phyloP scores from a whole-genome alignment of 257 asterid genomes.

The Nyctanthes arbortristis region DNA sequence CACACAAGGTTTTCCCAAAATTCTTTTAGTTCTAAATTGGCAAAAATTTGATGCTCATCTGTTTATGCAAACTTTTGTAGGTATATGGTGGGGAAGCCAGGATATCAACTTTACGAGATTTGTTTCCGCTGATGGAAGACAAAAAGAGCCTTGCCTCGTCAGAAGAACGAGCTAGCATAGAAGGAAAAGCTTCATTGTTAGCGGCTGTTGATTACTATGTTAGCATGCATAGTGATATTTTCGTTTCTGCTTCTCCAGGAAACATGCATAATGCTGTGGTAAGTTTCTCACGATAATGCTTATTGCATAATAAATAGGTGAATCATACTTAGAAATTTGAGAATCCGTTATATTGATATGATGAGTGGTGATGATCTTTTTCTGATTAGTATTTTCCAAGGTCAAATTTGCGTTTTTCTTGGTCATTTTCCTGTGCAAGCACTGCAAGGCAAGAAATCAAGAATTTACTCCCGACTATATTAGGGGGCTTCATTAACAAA shows the following conservation, averaged over 20 bases:
- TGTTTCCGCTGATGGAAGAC: constrained; percentile 93
- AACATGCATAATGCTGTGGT: constrained; percentile 99
- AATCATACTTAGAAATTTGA: background rate
- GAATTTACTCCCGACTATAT: background rate
- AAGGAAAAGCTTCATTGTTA: constrained; percentile 89
- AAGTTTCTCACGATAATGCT: constrained; percentile 17
- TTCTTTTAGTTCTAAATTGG: constrained; percentile 2
- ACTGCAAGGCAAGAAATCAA: background rate
- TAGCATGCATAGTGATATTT: constrained; percentile 92
- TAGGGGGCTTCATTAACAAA: background rate
- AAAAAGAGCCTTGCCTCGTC: constrained; percentile 86
- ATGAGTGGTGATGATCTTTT: no score
- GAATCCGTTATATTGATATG: no score
- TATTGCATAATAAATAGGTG: background rate
- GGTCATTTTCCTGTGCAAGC: no score
- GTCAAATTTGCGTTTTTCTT: no score
- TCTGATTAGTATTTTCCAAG: no score
- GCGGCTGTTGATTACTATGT: constrained; percentile 97
- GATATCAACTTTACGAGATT: constrained; percentile 62
- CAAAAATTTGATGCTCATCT: no score
- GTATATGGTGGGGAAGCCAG: constrained; percentile 97
- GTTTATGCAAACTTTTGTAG: constrained; percentile 32
- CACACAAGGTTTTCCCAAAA: constrained; percentile 72
- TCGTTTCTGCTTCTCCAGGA: constrained; percentile 96
- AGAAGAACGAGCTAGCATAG: constrained; percentile 75